Evolutionary conservation across 345 rosid species (phyloP).

Genomic region (Citrus trifoliata): DNA sequence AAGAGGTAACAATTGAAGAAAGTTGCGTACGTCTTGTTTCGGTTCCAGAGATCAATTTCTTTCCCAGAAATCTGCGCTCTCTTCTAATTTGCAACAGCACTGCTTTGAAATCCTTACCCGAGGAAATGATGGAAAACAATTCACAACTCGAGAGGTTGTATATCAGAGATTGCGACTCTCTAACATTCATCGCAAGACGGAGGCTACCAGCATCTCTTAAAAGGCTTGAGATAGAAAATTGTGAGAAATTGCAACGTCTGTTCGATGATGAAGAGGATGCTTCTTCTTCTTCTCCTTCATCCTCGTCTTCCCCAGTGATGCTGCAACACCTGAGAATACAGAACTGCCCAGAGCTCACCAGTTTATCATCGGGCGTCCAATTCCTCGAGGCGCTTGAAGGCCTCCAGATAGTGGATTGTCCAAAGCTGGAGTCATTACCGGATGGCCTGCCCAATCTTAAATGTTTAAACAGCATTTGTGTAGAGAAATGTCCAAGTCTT

Average conservation of each 20-base stretch:
- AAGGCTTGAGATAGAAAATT: not conserved
- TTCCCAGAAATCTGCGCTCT: not conserved
- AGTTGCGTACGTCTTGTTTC: not conserved
- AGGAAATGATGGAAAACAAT: not conserved
- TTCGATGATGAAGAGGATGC: not conserved
- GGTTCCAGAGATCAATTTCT: not conserved
- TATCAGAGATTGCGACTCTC: not conserved
- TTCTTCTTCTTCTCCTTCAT: not conserved
- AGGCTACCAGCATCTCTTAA: not conserved
- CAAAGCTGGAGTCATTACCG: not conserved
- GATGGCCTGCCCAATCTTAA: not conserved
- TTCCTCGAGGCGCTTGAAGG: not conserved
- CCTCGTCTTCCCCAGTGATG: not conserved
- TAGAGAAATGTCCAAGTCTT: accelerated
- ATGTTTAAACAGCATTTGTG: accelerated
- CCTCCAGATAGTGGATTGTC: accelerated
- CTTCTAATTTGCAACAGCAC: not conserved
- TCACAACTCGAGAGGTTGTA: not conserved
- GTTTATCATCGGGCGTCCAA: not conserved
- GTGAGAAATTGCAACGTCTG: not conserved
- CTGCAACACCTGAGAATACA: accelerated
- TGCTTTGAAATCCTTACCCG: not conserved
- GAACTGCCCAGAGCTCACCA: not conserved
- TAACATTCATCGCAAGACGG: not conserved
- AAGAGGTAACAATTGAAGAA: not conserved